Conservation (phyloP, 345 rosid genomes). For the Citrus mangshanensis region DNA sequence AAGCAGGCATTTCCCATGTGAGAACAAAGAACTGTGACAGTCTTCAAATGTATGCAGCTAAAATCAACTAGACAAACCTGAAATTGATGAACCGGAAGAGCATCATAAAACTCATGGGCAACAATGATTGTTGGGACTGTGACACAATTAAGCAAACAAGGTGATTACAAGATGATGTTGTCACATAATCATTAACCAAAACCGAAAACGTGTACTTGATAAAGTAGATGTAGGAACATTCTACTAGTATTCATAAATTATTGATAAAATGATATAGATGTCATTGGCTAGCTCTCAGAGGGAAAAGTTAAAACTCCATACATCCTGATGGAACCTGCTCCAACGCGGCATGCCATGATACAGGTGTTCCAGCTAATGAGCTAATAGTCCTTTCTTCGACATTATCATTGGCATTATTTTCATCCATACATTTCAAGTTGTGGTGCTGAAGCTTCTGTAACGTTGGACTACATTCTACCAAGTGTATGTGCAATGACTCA, state of each 20-base stretch:
- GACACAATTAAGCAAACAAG: slow-evolving; percentile 24
- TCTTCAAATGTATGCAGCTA: not conserved
- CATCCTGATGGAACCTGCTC: slow-evolving; percentile 88
- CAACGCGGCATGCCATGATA: slow-evolving; percentile 74
- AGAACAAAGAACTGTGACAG: not conserved
- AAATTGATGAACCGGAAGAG: slow-evolving; percentile 92
- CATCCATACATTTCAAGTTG: slow-evolving; percentile 63
- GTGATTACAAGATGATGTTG: slow-evolving; percentile 6
- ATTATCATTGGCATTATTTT: slow-evolving; percentile 22
- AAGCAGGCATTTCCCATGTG: not conserved
- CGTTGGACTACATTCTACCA: slow-evolving; percentile 90
- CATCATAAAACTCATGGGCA: slow-evolving; percentile 96
- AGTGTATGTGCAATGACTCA: slow-evolving; percentile 68
- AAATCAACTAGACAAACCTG: slow-evolving; percentile 53
- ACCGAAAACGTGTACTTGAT: not conserved
- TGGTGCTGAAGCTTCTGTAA: slow-evolving; percentile 69
- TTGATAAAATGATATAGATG: not conserved
- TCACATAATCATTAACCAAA: not conserved
- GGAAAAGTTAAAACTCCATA: slow-evolving; percentile 34
- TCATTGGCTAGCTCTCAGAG: slow-evolving; percentile 7
- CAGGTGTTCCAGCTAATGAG: slow-evolving; percentile 57
- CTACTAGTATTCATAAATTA: not conserved
- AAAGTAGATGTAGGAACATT: not conserved
- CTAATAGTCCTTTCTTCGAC: slow-evolving; percentile 46
- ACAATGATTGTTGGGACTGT: slow-evolving; percentile 79